These are phyloP conservation scores for Themeda triandra DNA, from an alignment of 176 grass and related monocot species.

Conservation along the genomic window DNA sequence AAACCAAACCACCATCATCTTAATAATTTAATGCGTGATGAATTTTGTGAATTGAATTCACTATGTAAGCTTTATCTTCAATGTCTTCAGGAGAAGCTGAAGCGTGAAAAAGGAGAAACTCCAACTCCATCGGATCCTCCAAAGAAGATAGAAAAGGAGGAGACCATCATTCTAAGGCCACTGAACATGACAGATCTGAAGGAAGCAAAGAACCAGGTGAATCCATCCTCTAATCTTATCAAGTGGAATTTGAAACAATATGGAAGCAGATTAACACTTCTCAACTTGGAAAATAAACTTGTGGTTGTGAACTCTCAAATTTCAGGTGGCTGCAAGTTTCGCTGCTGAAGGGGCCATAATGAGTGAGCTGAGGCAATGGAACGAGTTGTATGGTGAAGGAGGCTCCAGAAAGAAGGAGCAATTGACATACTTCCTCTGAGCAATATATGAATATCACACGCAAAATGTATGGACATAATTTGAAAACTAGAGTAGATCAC, in stretches of 20 bases:
- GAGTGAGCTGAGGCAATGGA: conserved; percentile 93
- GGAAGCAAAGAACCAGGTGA: conserved; percentile 92
- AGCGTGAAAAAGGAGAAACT: conserved; percentile 37
- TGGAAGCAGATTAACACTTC: not conserved
- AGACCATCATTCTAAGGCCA: conserved; percentile 52
- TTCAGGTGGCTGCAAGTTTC: conserved; percentile 85
- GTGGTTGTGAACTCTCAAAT: conserved; percentile 16
- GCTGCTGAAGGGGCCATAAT: conserved; percentile 78
- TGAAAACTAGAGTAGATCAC: conserved; percentile 31
- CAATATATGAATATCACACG: not conserved
- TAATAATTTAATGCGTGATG: not conserved
- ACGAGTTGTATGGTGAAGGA: conserved; percentile 91
- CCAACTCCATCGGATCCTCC: conserved; percentile 20
- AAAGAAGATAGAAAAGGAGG: conserved; percentile 42
- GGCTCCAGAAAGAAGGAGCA: conserved; percentile 92
- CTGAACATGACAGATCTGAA: conserved; percentile 83
- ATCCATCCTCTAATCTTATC: not conserved
- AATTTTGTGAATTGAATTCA: not conserved
- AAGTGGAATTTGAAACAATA: not conserved
- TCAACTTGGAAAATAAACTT: not conserved
- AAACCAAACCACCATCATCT: not conserved
- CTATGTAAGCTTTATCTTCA: not conserved
- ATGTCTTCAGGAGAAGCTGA: conserved; percentile 49
- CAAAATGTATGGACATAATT: conserved; percentile 36
- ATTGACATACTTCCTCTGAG: conserved; percentile 90